Conservation (phyloP, 2,329 filamentous ascomycete species). For the Colletotrichum magnum region DNA sequence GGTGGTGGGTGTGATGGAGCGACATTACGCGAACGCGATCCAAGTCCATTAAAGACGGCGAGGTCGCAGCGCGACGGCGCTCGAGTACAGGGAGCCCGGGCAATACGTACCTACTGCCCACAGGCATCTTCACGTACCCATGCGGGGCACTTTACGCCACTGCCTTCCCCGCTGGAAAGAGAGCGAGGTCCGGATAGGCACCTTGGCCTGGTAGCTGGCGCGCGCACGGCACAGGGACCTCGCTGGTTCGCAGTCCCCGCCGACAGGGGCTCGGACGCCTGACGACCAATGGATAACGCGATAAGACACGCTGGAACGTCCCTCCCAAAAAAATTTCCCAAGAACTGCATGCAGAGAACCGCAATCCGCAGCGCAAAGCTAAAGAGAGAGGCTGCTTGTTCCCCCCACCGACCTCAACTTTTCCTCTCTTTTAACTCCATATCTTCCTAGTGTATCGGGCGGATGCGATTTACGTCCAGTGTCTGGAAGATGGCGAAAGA, state of each 20-base stretch:
- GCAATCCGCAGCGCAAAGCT: slow-evolving; percentile 36
- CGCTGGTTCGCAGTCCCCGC: slow-evolving; percentile 19
- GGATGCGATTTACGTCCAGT: slow-evolving; percentile 50
- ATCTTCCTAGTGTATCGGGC: slow-evolving; percentile 16
- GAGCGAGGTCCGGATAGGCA: not conserved
- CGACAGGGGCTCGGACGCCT: slow-evolving; percentile 15
- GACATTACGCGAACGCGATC: slow-evolving; percentile 29
- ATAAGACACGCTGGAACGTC: slow-evolving; percentile 34
- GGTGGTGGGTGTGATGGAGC: slow-evolving; percentile 11
- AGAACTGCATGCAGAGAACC: slow-evolving; percentile 35
- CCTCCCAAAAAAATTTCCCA: slow-evolving; percentile 35
- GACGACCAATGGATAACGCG: slow-evolving; percentile 38
- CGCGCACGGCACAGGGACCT: slow-evolving; percentile 21
- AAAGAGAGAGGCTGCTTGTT: slow-evolving; percentile 29
- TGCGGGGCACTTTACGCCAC: slow-evolving; percentile 31
- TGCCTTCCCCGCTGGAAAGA: not conserved
- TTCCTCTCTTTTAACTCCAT: slow-evolving; percentile 7
- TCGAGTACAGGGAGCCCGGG: not conserved
- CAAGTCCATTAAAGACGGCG: slow-evolving; percentile 32
- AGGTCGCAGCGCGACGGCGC: not conserved
- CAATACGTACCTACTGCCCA: not conserved
- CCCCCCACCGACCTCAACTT: slow-evolving; percentile 12
- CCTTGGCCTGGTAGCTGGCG: not conserved
- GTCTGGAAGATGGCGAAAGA: slow-evolving; percentile 67
- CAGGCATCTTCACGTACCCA: not conserved